Evolutionary conservation across 495 filamentous ascomycete genomes (phyloP).

Genomic region (Aspergillus olivimuriae): DNA sequence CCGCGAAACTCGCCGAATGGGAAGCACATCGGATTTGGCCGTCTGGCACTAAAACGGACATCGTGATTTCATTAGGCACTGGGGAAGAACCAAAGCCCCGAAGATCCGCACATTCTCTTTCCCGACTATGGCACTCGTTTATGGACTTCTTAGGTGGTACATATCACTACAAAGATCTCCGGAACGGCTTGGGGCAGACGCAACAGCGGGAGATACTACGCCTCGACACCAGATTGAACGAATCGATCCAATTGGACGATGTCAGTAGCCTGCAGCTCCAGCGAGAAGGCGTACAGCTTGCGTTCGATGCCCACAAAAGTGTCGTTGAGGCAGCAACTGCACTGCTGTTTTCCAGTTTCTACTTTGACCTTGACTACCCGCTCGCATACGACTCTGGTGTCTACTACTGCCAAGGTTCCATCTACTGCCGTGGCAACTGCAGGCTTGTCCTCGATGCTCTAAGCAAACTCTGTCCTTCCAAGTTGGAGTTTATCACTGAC

Average conservation of each 20-base stretch:
- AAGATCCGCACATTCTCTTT: constrained; percentile 11
- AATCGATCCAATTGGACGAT: constrained; percentile 17
- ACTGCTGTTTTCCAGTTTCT: constrained; percentile 15
- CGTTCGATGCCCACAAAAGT: constrained; percentile 5
- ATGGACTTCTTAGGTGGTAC: constrained; percentile 18
- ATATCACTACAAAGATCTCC: constrained; percentile 1
- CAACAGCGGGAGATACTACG: constrained; percentile 3
- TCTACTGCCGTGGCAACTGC: constrained; percentile 11
- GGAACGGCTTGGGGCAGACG: no score
- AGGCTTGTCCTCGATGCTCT: constrained; percentile 5
- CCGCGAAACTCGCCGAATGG: constrained; percentile 22
- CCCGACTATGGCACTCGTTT: constrained; percentile 16
- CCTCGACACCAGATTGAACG: constrained; percentile 16
- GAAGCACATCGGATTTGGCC: constrained; percentile 20
- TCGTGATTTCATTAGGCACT: constrained; percentile 24
- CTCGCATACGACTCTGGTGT: constrained; percentile 8
- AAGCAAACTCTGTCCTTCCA: not conserved
- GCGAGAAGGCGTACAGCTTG: no score
- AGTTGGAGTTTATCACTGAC: not conserved
- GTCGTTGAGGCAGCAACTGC: constrained; percentile 5
- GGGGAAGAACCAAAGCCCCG: constrained; percentile 7
- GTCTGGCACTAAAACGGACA: constrained; percentile 8
- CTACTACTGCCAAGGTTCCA: constrained; percentile 10
- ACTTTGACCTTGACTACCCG: constrained; percentile 12
- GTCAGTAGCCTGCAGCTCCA: no score